phyloP scores from a whole-genome alignment of 257 asterid genomes.

The Mentha longifolia region DNA sequence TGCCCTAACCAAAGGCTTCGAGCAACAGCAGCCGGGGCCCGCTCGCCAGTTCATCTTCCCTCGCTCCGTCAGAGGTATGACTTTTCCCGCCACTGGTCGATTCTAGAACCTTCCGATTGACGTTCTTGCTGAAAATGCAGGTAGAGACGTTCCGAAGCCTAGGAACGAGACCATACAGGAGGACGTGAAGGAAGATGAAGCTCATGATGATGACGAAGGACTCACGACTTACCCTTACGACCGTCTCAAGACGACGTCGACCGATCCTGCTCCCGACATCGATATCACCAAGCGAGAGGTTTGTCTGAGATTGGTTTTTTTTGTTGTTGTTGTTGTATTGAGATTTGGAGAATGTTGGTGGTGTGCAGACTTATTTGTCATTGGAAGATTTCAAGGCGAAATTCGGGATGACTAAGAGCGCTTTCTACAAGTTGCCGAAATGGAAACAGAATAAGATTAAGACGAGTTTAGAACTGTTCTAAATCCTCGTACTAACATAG shows the following conservation, averaged over 20 bases:
- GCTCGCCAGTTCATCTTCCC: slow-evolving; percentile 68
- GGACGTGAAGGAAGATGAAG: slow-evolving; percentile 79
- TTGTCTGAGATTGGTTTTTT: not conserved
- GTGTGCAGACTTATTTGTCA: slow-evolving; percentile 65
- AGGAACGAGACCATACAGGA: slow-evolving; percentile 71
- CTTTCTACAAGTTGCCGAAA: slow-evolving; percentile 75
- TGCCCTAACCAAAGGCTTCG: slow-evolving; percentile 64
- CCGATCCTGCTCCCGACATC: slow-evolving; percentile 60
- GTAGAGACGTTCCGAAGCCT: slow-evolving; percentile 52
- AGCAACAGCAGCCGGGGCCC: slow-evolving; percentile 45
- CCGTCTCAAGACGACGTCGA: slow-evolving; percentile 53
- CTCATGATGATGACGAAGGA: slow-evolving; percentile 50
- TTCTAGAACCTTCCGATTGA: not conserved
- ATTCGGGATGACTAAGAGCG: slow-evolving; percentile 62
- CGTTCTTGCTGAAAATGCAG: slow-evolving; percentile 42
- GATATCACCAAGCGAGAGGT: slow-evolving; percentile 90
- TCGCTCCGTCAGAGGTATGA: slow-evolving; percentile 63
- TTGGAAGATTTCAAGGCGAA: slow-evolving; percentile 72
- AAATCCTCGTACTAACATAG: slow-evolving; percentile 22
- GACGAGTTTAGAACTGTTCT: slow-evolving; percentile 64
- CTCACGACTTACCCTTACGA: slow-evolving; percentile 65
- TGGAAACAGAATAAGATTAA: slow-evolving; percentile 86
- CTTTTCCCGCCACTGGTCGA: not conserved
- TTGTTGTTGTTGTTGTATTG: not conserved
- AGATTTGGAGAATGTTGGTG: slow-evolving; percentile 12